Base-by-base conservation (phyloP, 1,284 basidiomycete species). In the Fomitopsis pinicola region DNA sequence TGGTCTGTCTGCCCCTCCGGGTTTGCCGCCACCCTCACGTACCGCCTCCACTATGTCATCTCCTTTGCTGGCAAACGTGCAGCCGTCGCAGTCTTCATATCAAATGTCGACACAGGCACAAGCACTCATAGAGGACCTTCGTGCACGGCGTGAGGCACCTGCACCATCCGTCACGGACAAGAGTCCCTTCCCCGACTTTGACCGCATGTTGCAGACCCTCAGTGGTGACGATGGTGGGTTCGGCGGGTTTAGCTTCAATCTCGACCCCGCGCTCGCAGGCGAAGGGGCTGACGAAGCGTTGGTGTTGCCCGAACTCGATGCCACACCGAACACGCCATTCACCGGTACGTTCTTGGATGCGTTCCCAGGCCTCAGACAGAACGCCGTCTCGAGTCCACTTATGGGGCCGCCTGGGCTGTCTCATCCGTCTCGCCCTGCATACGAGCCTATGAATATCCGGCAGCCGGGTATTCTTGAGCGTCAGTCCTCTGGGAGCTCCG, bases 161-260 rank as follows among this genome's bases (percentile, higher is more conserved):
- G 69, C 80, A 2, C 75, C 82, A 3, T 72, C 80, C 22, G 73
- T 77, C 33, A 36, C 19, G 52, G 80, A 77, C 54, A 76, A 84
- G 62, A 92, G 83, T 71, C 89, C 92, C n/a, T 95, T 94, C 80
- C 92, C 92, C n/a, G 92, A 94, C 68, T 88, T 94, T 64, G 92
- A 94, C 72, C 83, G 89, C 22, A 92, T 89, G 35, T 76, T 93
- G 59, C 84, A 89, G 67, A 86, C 83, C 55, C 77, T 92, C 46
- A 83, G 81, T 64, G 84, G 82, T 17, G 82, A 80, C 62, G 82
- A 85, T 64, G 81, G 76, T 59, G 75, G 76, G 55, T 79, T 76
- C 59, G 85, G 85, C 45, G 86, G 89, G 3, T 93, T 92, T 75
- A 91, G 88, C 70, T 94, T 94, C 75, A 92, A 86, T 71, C 76